Percentiles rank a stretch among this genome's conserved stretches.
Evolutionary conservation across 2,329 filamentous ascomycete genomes (phyloP).

Genomic region (Cordyceps cicadae): DNA sequence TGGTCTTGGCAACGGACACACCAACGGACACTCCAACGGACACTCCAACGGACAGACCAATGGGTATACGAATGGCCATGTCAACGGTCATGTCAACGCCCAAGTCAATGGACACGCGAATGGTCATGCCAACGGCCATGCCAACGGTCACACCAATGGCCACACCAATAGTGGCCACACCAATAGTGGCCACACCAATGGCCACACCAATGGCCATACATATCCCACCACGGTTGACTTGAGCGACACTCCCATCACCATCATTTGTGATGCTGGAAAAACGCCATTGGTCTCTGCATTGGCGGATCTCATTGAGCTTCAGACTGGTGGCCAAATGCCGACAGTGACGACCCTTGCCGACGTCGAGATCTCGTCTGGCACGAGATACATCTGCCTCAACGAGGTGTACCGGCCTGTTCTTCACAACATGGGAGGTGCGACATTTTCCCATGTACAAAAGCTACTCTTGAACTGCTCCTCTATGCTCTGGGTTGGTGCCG

Average conservation of each 20-base stretch:
- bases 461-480: constrained; percentile 27
- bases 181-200: neutral
- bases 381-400: constrained; percentile 31
- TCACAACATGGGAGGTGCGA: constrained; percentile 27
- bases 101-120: neutral
- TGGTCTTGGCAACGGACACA: constrained; percentile 1
- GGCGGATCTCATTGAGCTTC: constrained; percentile 16
- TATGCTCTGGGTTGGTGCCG: constrained; percentile 32
- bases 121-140: neutral
- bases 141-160: neutral
- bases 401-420: constrained; percentile 38
- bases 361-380: constrained; percentile 13
- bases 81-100: neutral
- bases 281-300: constrained; percentile 18
- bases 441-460: constrained; percentile 31
- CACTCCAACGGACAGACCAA: neutral
- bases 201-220: neutral
- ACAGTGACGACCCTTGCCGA: constrained; percentile 15
- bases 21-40: neutral
- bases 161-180: constrained; percentile 1
- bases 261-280: constrained; percentile 19
- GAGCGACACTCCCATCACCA: constrained; percentile 14
- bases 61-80: neutral
- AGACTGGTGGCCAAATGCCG: constrained; percentile 16
- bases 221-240: constrained; percentile 8